These are phyloP conservation scores for Mycena leptocephala DNA, from an alignment of 768 basidiomycete species.

Conservation along the genomic window DNA sequence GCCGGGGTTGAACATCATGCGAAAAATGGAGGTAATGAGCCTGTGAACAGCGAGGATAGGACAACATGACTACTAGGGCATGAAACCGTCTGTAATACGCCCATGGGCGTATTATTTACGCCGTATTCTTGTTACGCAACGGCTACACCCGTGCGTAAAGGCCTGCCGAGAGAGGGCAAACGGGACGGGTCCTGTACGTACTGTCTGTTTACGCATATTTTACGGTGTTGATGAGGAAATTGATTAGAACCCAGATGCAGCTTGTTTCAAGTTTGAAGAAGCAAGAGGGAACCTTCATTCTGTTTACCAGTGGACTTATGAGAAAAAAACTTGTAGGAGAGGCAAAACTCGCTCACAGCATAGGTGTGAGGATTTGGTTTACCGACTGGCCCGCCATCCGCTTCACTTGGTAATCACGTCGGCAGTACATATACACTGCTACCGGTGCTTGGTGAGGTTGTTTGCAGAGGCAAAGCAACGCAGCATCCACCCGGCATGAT, in stretches of 20 bases:
- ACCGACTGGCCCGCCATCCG: background rate
- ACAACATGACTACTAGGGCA: too few species aligned
- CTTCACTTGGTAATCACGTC: background rate
- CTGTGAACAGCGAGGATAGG: too few species aligned
- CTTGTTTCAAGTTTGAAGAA: background rate
- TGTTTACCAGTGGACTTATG: constrained; percentile 1
- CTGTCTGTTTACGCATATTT: background rate
- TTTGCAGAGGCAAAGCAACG: background rate
- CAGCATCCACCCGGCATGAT: background rate
- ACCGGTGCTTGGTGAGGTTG: background rate
- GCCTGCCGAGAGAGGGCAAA: background rate
- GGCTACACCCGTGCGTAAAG: background rate
- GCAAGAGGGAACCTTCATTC: background rate
- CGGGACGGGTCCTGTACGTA: background rate
- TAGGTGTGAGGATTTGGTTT: constrained; percentile 1
- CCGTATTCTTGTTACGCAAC: background rate
- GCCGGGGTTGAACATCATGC: too few species aligned
- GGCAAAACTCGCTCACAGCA: background rate
- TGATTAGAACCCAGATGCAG: background rate
- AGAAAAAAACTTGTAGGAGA: background rate
- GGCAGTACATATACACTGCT: background rate
- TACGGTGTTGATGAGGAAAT: background rate
- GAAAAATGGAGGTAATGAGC: too few species aligned
- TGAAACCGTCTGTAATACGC: background rate
- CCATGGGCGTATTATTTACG: background rate